Base-by-base conservation (phyloP, 2,329 filamentous ascomycete genomes). In the Alternaria consortialis region DNA sequence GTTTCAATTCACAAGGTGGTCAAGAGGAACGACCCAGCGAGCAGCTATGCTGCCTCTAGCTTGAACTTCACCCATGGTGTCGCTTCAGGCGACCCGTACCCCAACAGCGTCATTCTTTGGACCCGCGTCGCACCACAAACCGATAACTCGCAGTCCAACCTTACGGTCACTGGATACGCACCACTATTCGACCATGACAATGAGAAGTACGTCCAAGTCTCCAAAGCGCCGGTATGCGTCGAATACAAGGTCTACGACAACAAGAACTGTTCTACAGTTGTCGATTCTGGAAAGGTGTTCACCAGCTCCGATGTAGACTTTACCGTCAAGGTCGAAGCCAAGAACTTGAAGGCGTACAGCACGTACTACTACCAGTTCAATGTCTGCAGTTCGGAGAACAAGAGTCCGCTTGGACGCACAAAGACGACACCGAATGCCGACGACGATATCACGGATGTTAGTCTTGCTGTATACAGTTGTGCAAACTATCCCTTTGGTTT, bases 271-370 rank as follows among this genome's bases (percentile, higher is more conserved):
- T 77, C 77, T 11, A 56, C 57, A 20, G 79, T 86, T 7, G 85
- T 86, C 2, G 81, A 84, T 52, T 80, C 80, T 1, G 90, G 90
- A 5, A 85, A 79, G 36, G 88, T 84, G 1, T 91, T 88, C 71
- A 93, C 91, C 0, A 90, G 85, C 36, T 90, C 86, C 1, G 90
- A 93, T 72, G 86, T 93, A 48, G 91, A 93, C 72, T 93, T 89
- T 73, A 93, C 90, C 0, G 81, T 17, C 7, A 31, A 89, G 84
- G 85, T 91, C 13, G 90, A 92, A 75, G 90, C 90, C 1, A 84
- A 78, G 50, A 84, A 85, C 13, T 74, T 92, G 40, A 79, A 85
- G 53, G 83, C 90, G 0, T 90, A 87, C 69, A 91, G 88, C 0
- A 83, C 81, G 2, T 91, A 92, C 75, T 89, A 85, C 69, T 91